Base-by-base conservation (phyloP, 129 eudicot species). In the Centella asiatica region DNA sequence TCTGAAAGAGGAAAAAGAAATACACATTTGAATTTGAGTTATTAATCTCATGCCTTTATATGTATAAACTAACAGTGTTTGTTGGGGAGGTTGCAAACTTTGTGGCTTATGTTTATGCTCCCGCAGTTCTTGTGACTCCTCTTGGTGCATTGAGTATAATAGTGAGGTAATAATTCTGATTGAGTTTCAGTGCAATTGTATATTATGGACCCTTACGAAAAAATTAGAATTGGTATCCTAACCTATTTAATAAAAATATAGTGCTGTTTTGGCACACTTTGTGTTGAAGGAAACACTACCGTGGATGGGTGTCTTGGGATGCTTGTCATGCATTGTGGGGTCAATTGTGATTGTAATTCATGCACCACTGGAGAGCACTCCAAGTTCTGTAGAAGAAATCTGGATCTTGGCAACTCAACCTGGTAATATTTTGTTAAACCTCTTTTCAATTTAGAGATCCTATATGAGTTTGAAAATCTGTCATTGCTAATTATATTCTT, bases 331-430 rank as follows among this genome's bases (percentile, higher is more conserved):
- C 53, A 95, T 90, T 74, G 97, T 90, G 72, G 97, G 97, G 20
- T 90, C 97, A 67, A 90, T 73, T 57, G 79, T 95, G 33, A 90
- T 90, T 64, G 97, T 90, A 32, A 66, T 90, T 24, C 97, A 90
- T 73, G 95, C 97, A 50, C 97, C 97, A 60, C 89, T 69, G 42
- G 97, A 90, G 75, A 89, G 95, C 53, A 85, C 73, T 19, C 86
- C 86, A 62, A 83, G 79, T 67, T 90, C 97, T 8, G 95, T 90
- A 44, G 66, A 57, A 62, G 97, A 90, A 83, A 94, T 90, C 25
- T 90, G 97, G 97, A 88, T 69, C 62, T 89, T 90, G 76, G 97
- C 97, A 58, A 86, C 95, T 17, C 95, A 90, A 73, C 97, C 97
- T 65, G 95, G 97, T 90, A 81, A n/a, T n/a, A n/a, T n/a, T n/a